Evolutionary conservation across 1,284 basidiomycete genomes (phyloP).

Genomic region (Xanthoconium separans): DNA sequence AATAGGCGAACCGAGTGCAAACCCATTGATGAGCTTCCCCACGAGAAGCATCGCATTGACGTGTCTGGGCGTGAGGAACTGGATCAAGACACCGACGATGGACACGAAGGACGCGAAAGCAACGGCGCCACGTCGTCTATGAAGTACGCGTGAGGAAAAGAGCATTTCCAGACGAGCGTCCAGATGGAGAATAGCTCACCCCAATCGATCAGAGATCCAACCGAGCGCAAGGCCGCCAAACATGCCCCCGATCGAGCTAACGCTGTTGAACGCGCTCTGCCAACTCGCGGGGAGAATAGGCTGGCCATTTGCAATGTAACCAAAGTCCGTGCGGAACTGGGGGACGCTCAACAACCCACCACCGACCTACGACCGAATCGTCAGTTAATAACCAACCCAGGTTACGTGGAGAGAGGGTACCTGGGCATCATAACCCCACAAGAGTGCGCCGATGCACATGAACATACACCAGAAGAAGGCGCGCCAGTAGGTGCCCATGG

Average conservation of each 20-base stretch:
- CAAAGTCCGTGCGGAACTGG: conserved; percentile 31
- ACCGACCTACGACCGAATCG: conserved; percentile 14
- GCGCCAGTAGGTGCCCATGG: conserved; percentile 27
- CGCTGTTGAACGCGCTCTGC: conserved; percentile 32
- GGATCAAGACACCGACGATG: conserved; percentile 25
- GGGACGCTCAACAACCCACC: conserved; percentile 26
- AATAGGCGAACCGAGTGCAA: conserved; percentile 22
- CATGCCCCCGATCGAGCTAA: conserved; percentile 28
- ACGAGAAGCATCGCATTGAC: conserved; percentile 26
- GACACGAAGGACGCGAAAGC: conserved; percentile 24
- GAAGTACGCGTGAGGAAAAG: neutral
- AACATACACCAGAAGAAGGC: conserved; percentile 29
- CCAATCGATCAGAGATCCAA: conserved; percentile 26
- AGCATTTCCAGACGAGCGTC: neutral
- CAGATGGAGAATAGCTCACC: conserved; percentile 4
- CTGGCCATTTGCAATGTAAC: conserved; percentile 8
- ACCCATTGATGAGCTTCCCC: conserved; percentile 30
- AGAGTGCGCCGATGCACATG: conserved; percentile 26
- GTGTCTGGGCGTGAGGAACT: conserved; percentile 27
- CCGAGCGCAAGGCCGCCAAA: conserved; percentile 27
- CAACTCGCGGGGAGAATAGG: conserved; percentile 26
- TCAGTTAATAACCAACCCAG: neutral
- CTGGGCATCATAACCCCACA: conserved; percentile 31
- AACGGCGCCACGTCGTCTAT: conserved; percentile 25
- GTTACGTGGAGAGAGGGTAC: conserved; percentile 7